Base-by-base conservation (phyloP, 1,284 basidiomycete genomes). In the Trametes versicolor region DNA sequence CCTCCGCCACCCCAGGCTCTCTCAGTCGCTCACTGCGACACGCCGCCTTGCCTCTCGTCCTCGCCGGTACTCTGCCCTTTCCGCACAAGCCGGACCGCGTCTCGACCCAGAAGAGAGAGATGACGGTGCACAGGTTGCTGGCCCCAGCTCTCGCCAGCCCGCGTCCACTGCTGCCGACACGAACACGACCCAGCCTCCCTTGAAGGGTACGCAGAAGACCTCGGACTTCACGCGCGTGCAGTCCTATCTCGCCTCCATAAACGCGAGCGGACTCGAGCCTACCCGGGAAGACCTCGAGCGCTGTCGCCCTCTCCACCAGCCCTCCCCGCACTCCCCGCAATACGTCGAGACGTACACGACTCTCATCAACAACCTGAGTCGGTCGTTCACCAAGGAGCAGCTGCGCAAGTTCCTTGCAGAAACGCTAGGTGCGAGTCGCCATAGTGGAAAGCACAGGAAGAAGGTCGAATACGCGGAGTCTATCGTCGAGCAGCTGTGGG, bases 401-500 rank as follows among this genome's bases (percentile, higher is more conserved):
- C 78, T 93, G 32, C 82, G 80, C n/a, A 72, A 78, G 50, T 87
- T 91, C 67, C 70, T 85, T 15, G 73, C 80, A 51, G 69, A 86
- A 53, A 86, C 87, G 67, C 77, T 78, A 29, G 71, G 87, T 29
- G 74, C 75, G 47, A 65, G 70, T 45, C 77, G 74, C 53, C 77
- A 71, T 61, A 74, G 75, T 12, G 71, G 74, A 62, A 66, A 71
- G 1, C 74, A 72, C 8, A 73, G 75, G 61, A 79, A 73, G 48
- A 88, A 90, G 76, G 69, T 74, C 34, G 76, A 85, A 25, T 84
- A 80, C 71, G 88, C 84, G 23, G 81, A 83, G 62, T 78, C 81
- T 3, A 88, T 93, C 66, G 81, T 93, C 41, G 87, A 90, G 73
- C 77, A 82, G 62, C 75, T 80, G 60, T 93, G 91, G 91, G 79